Evolutionary conservation across 192 early-diverging fungal species (phyloP), one percentile per base, ranked within the genome.

Genomic region (Backusella tarrabulga): DNA sequence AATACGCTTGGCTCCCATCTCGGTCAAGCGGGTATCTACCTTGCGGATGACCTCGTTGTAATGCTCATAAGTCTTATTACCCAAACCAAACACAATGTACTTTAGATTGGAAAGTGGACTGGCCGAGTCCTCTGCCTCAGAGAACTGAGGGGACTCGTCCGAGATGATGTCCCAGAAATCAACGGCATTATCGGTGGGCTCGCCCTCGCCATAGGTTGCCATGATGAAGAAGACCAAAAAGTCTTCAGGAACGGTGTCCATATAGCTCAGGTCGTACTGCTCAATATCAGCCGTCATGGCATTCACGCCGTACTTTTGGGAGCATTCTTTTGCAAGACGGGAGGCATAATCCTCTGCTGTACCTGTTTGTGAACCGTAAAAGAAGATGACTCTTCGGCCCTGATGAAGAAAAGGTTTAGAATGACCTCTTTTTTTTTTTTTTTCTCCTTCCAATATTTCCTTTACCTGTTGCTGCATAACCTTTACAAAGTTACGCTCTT

Each of bases 361-460:
- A 72, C 98, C 98, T 8, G 98, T 99, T 86, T 99, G 98, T 26
- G 96, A 97, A 66, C 98, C 98, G 78, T 96, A 99, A 79, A 99
- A 96, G 40, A 97, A 84, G 41, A 97, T 90, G 36, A 96, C 89
- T 71, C 92, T 89, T 75, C 93, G 91, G 75, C 87, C 91, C 89
- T 90, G 80, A 75, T 63, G 56, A 63, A 26, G 23, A 60, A 8
- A 8, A 81, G 56, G 23, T 7, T 68, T 29, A 46, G 34, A 23
- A 35, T 29, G 26, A 41, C 66, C 4, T 11, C n/a, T 17, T 56
- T 44, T 5, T 54, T 41, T 23, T 17, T 56, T 44, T 5, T 54
- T 41, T 23, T 60, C 23, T 60, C 54, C 9, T 9, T 60, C 56
- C 11, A 44, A 0, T 32, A 32, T 23, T 12, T 63, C 9, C 79